Base-by-base conservation (phyloP, 345 rosid species). In the Microcos paniculata region DNA sequence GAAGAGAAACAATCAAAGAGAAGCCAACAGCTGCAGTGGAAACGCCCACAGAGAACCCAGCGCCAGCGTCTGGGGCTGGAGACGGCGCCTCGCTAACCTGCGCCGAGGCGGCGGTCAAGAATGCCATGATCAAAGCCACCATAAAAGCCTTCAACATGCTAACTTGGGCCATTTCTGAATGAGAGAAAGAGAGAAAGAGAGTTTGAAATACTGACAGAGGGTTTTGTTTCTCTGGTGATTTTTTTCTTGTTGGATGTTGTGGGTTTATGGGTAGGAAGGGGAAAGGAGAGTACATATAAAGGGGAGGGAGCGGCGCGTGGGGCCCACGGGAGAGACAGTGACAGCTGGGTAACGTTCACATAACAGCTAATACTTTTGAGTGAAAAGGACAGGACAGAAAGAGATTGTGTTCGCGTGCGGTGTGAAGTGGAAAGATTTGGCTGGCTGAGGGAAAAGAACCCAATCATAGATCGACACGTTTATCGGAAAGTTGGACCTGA, bases 41-140 rank as follows among this genome's bases (percentile, higher is more conserved):
- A 38, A 67, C 78, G 4, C 76, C 73, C 26, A 77, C 40, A 21
- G 79, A 64, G 53, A 70, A 77, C n/a, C 77, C 85, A 65, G 85
- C 73, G 26, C 87, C 85, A 3, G 87, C 30, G 7, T 79, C 81
- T 56, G 71, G 71, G 1, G 77, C 55, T 1, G 85, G 81, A 33
- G 87, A 73, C 0, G 85, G 87, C 1, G 85, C 81, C 13, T 80
- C 10, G 81, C 78, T 78, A 68, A 33, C 80, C 76, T 87, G 90
- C n/a, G 82, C 87, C 1, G 86, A 78, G 43, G 81, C 81, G 19
- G 74, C 76, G 12, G 77, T 67, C 15, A 64, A 45, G 57, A 75
- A 23, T 46, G 72, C 78, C 1, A 72, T n/a, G 42, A 77, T 8
- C 62, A 76, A n/a, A 18, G 77, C 46, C 21, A 77, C 38, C 14